Base-by-base conservation (phyloP, 768 basidiomycete species). In the Boletus sp. region DNA sequence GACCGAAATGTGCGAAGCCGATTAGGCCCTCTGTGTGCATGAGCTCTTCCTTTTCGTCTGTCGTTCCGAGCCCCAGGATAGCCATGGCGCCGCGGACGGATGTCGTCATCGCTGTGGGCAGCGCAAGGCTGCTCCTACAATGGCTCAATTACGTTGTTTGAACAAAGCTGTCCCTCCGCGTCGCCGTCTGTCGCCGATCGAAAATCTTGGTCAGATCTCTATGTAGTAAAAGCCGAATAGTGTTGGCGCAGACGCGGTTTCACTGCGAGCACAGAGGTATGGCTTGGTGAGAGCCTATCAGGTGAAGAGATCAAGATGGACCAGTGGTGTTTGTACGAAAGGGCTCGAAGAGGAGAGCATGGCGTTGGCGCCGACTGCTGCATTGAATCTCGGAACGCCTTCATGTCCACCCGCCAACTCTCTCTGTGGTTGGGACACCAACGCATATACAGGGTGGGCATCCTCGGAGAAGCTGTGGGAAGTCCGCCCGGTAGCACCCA, bases 1-100 rank as follows among this genome's bases (percentile, higher is more conserved):
- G 71, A 0, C 93, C 94, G 52, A 97, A 83, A 73, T 96, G 92
- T 17, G 90, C 89, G 57, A 99, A n/a, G n/a, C n/a, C n/a, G n/a
- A 89, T 87, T 29, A 97, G 70, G 1, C 92, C 93, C 36, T 92
- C 91, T 30, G 81, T 87, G 71, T 94, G 93, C 32, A 77, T 75
- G 40, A 92, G 76, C 66, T 94, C 92, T 46, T 90, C 89, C 54
- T 83, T 84, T 53, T 84, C 85, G 35, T 79, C 75, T 1, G 78
- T 78, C 7, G 82, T 82, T 14, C 84, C 84, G 3, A 88, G 77
- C 9, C 89, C 90, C 4, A 91, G 77, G 37, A 92, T 24, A 24
- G 24, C 24, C 24, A 76, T n/a, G n/a, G n/a, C n/a, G n/a, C n/a
- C n/a, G n/a, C n/a, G n/a, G n/a, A n/a, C n/a, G n/a, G n/a, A n/a